Evolutionary conservation across 2,329 filamentous ascomycete genomes (phyloP), one percentile per base, ranked within the genome.

Genomic region (Harringtonia aguacate): DNA sequence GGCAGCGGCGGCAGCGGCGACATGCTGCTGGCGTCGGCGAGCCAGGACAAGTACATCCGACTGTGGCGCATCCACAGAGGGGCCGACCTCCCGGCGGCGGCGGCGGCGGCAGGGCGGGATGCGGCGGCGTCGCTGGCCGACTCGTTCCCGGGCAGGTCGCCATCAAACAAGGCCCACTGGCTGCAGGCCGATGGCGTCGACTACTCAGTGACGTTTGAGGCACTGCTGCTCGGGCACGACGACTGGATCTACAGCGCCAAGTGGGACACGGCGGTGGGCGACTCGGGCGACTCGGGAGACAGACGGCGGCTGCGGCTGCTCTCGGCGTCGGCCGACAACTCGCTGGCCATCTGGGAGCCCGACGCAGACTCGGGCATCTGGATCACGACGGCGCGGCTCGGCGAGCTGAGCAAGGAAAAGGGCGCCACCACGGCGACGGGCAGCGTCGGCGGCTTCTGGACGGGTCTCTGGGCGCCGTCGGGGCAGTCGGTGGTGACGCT

Each of bases 361-460:
- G 92, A 98, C 55, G 63, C 77, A 2, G 68, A 73, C 5, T 94
- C 89, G 2, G 89, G 92, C 2, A 84, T 97, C 46, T 98, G 92
- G 92, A 72, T 95, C 20, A 94, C 88, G 44, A 77, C 75, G 38
- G 84, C 86, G 14, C 74, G 92, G 47, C 75, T 98, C 33, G 92
- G 92, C 36, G 92, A 97, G 62, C 94, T 97, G 45, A 95, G 87
- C 60, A 77, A 84, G 15, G 86, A 94, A 56, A 97, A 98, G 59
- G 92, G 92, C 9, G 92, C 92, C 0, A 97, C 92, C 0, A 95
- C 90, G 4, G 92, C 92, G 0, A 98, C 92, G 0, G 92, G 92
- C 38, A 95, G 89, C 60, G 87, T 88, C 2, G 92, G 92, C 49
- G 92, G 92, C 0, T 95, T 97, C 61, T 98, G 92, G 90, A 88